Conservation (phyloP, 768 basidiomycete species). For the Collybia mongolica region DNA sequence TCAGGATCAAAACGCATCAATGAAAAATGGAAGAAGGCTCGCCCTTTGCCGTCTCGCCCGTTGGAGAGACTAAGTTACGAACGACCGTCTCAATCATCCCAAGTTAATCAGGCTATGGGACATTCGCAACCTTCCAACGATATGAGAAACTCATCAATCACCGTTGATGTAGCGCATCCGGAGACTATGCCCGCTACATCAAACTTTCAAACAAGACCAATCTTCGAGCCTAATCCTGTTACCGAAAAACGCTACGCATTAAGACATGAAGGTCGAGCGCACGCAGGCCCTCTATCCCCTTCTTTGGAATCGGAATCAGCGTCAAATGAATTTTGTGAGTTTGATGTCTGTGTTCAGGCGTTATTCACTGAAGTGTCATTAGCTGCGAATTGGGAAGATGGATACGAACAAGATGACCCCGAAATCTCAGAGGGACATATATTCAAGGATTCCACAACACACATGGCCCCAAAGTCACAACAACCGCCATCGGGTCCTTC, state of each 20-base stretch:
- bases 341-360: not conserved
- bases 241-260: too few relatives aligned
- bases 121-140: too few relatives aligned
- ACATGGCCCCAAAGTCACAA: not conserved
- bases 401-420: constrained; percentile 20
- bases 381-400: constrained; percentile 20
- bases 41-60: not conserved
- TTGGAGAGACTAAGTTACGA: not conserved
- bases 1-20: not conserved
- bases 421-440: not conserved
- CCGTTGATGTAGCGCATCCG: too few relatives aligned
- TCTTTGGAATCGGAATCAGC: too few relatives aligned
- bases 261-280: too few relatives aligned
- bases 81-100: not conserved
- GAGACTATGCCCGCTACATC: too few relatives aligned
- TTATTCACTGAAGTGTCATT: too few relatives aligned
- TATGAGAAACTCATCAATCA: too few relatives aligned
- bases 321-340: not conserved
- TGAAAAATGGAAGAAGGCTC: not conserved
- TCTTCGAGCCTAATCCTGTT: too few relatives aligned
- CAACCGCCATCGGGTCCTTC: not conserved
- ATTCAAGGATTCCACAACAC: not conserved
- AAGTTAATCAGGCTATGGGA: too few relatives aligned
- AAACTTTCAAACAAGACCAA: too few relatives aligned
- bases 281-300: too few relatives aligned